Conservation (phyloP, 1,284 basidiomycete species). For the Rhodotorula glutinis region DNA sequence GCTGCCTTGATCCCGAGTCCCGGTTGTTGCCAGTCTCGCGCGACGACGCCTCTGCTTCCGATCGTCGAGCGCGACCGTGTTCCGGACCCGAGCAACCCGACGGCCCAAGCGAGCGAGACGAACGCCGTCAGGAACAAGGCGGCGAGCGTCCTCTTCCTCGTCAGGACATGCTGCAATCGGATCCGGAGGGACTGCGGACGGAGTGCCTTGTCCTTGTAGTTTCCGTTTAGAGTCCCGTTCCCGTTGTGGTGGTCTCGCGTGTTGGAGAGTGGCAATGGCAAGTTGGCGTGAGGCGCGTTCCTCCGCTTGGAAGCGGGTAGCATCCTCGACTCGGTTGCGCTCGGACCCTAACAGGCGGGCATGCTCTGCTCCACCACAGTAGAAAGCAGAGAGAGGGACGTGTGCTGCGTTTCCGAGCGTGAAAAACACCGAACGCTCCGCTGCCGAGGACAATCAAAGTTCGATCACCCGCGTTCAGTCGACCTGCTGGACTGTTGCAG, state of each 20-base stretch:
- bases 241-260: background rate
- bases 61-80: background rate
- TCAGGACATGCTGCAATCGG: too few relatives aligned
- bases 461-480: too few relatives aligned
- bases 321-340: too few relatives aligned
- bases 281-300: background rate
- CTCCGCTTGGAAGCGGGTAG: slow-evolving; percentile 1
- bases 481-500: too few relatives aligned
- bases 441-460: too few relatives aligned
- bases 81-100: background rate
- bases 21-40: slow-evolving; percentile 5
- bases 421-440: too few relatives aligned
- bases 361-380: too few relatives aligned
- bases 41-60: slow-evolving; percentile 12
- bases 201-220: slow-evolving; percentile 10
- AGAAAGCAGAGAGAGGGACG: too few relatives aligned
- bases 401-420: too few relatives aligned
- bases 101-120: slow-evolving; percentile 6
- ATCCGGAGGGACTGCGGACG: too few relatives aligned
- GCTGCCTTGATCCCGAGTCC: background rate
- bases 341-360: background rate
- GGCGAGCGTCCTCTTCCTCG: background rate
- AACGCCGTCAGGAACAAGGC: background rate
- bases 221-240: background rate
- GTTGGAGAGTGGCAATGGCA: background rate